A percentile compares a stretch with the other conserved stretches of the same genome.
Evolutionary conservation across 352 stramenopile species (phyloP).

Genomic region (Phytophthora citricola): DNA sequence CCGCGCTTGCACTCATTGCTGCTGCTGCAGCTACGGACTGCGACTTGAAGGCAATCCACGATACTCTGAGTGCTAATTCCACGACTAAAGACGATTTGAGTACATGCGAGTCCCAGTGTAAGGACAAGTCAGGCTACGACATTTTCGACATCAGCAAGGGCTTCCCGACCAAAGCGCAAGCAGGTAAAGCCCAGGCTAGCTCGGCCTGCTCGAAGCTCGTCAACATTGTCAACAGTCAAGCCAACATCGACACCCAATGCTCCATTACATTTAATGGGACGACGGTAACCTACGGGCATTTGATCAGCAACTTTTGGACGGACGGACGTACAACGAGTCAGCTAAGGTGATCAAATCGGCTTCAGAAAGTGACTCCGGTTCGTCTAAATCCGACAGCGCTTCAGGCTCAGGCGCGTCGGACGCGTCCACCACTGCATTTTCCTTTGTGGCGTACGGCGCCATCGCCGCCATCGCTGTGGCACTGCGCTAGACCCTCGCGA

Average conservation of each 20-base stretch:
- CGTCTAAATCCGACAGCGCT: constrained; percentile 17
- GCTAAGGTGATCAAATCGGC: constrained; percentile 31
- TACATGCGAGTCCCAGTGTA: constrained; percentile 31
- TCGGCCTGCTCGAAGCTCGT: constrained; percentile 49
- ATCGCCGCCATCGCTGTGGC: constrained; percentile 28
- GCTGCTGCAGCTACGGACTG: constrained; percentile 28
- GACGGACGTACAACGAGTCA: constrained; percentile 66
- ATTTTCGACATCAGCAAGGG: constrained; percentile 46
- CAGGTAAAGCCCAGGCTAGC: constrained; percentile 41
- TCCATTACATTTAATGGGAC: constrained; percentile 47
- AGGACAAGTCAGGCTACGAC: constrained; percentile 43
- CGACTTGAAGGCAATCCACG: constrained; percentile 50
- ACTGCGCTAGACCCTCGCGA: constrained; percentile 25
- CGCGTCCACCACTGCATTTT: constrained; percentile 11
- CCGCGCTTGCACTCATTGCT: constrained; percentile 16
- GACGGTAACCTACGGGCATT: constrained; percentile 43
- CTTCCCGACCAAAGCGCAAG: constrained; percentile 47
- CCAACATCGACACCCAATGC: constrained; percentile 62
- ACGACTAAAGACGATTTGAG: constrained; percentile 4
- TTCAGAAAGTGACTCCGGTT: constrained; percentile 26
- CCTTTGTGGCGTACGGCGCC: constrained; percentile 20
- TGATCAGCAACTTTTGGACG: constrained; percentile 61
- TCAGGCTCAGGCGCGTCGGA: constrained; percentile 21
- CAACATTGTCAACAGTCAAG: constrained; percentile 61
- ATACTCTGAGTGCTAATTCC: constrained; percentile 41